Percentiles rank a stretch among this genome's conserved stretches.
These are phyloP conservation scores for Colletotrichum tamarilloi DNA, from an alignment of 2,329 filamentous ascomycete species.

Conservation along the genomic window DNA sequence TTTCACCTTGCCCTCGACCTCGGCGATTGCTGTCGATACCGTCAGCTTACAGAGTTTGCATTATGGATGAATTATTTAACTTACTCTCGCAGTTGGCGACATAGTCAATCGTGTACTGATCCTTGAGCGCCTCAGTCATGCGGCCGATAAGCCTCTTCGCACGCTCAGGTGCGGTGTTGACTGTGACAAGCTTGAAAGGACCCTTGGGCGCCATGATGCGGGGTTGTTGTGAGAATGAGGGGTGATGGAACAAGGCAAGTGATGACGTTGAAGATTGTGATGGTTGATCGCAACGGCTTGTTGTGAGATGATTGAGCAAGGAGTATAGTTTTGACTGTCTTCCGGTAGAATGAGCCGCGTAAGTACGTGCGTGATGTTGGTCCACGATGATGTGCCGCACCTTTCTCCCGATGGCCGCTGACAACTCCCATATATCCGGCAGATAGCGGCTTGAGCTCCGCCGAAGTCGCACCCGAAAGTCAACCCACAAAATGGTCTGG, in stretches of 20 bases:
- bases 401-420: neutral
- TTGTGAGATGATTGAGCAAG: too few species aligned
- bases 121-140: slow-evolving; percentile 69
- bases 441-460: neutral
- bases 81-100: slow-evolving; percentile 71
- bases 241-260: neutral
- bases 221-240: neutral
- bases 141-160: slow-evolving; percentile 72
- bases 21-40: slow-evolving; percentile 59
- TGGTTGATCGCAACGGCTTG: too few species aligned
- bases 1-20: slow-evolving; percentile 64
- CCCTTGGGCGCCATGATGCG: slow-evolving; percentile 54
- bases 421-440: neutral
- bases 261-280: neutral
- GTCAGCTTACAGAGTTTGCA: neutral
- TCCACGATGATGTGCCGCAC: neutral
- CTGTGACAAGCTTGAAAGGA: slow-evolving; percentile 73
- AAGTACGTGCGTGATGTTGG: neutral
- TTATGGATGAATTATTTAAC: slow-evolving; percentile 35
- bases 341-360: neutral
- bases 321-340: neutral
- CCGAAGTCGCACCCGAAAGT: neutral
- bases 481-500: neutral
- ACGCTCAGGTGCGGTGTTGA: slow-evolving; percentile 75
- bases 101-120: slow-evolving; percentile 71